Percentiles rank a stretch among this genome's conserved stretches.
These are phyloP conservation scores for Hsuehochloa calcarea DNA, from an alignment of 176 grass and related monocot genomes.

Conservation along the genomic window DNA sequence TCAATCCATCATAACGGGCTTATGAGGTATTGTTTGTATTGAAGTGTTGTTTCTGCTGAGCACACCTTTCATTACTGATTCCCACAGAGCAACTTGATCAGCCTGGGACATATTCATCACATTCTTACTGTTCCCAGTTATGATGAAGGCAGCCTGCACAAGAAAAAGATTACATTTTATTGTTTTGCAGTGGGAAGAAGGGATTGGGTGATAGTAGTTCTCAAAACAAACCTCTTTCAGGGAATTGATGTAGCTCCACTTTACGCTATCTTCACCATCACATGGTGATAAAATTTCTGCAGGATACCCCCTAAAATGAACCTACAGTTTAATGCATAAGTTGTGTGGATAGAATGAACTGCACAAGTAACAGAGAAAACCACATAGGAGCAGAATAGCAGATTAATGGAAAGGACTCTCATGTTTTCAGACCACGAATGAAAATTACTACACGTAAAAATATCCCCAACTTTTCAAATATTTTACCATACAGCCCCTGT, in stretches of 20 bases:
- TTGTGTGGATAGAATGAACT: not conserved
- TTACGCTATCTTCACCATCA: constrained; percentile 89
- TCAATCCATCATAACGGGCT: not conserved
- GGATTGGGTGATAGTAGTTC: not conserved
- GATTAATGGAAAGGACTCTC: not conserved
- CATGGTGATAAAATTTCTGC: constrained; percentile 78
- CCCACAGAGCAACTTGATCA: constrained; percentile 88
- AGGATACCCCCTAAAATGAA: constrained; percentile 95
- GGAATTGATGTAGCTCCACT: constrained; percentile 98
- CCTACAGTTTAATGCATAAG: constrained; percentile 41
- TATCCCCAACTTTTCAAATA: not conserved
- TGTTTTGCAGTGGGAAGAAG: not conserved
- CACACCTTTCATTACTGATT: constrained; percentile 85
- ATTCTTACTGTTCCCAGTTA: constrained; percentile 90
- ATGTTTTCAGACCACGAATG: not conserved
- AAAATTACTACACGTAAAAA: not conserved
- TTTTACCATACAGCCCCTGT: not conserved
- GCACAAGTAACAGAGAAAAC: not conserved
- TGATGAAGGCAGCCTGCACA: constrained; percentile 83
- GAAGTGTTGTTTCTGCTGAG: not conserved
- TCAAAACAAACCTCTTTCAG: constrained; percentile 81
- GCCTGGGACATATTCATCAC: constrained; percentile 99
- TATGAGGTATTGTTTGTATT: not conserved
- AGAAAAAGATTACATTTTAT: not conserved
- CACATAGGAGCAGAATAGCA: not conserved